Conservation (phyloP, 352 stramenopile genomes). For the Phytophthora meadii region DNA sequence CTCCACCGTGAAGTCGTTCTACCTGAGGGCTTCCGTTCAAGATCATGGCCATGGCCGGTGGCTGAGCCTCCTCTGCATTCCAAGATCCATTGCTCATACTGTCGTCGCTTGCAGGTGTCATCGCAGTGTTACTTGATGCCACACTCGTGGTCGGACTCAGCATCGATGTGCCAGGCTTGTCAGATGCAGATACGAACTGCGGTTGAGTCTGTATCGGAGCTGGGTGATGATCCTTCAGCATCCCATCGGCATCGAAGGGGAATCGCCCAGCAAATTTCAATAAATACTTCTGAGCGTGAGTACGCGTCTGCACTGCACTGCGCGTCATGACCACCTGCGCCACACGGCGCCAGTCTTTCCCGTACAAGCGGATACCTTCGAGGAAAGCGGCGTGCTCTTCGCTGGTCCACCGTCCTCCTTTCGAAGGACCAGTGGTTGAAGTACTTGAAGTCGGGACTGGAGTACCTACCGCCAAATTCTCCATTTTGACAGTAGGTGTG, state of each 20-base stretch:
- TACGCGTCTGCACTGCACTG: conserved; percentile 89
- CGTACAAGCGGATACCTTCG: conserved; percentile 86
- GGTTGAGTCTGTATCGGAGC: conserved; percentile 18
- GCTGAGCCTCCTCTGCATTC: conserved; percentile 39
- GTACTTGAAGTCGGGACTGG: conserved; percentile 16
- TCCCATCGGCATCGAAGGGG: conserved; percentile 66
- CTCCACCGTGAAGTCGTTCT: conserved; percentile 20
- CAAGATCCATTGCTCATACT: conserved; percentile 44
- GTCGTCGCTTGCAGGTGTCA: conserved; percentile 41
- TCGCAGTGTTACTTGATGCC: conserved; percentile 29
- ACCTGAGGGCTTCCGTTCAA: conserved; percentile 70
- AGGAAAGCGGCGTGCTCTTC: conserved; percentile 89
- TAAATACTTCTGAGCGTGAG: conserved; percentile 93
- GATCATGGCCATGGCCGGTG: conserved; percentile 67
- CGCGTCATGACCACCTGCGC: conserved; percentile 84
- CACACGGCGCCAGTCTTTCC: conserved; percentile 88
- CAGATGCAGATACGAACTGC: conserved; percentile 6
- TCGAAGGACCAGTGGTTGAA: conserved; percentile 44
- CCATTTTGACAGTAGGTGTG: conserved; percentile 40
- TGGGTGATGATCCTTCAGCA: conserved; percentile 45
- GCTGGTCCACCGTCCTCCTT: conserved; percentile 88
- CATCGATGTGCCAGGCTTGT: conserved; percentile 21
- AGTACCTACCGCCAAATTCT: conserved; percentile 32
- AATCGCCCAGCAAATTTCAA: conserved; percentile 90
- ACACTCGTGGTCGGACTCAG: conserved; percentile 40